Conservation (phyloP, 805 yeast species). For the Candida suzukii region DNA sequence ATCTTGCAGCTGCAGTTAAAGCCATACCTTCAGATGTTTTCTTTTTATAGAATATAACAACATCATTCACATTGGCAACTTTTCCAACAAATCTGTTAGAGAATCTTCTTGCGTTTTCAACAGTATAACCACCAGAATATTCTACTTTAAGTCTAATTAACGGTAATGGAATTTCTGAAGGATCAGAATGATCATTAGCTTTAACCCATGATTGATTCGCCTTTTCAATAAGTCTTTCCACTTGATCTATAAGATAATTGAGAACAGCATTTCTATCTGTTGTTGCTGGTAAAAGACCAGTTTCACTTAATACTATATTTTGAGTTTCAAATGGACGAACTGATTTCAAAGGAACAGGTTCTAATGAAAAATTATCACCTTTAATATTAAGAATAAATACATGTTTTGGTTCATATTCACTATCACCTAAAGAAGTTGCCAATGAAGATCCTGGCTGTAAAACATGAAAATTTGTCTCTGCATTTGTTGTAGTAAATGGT, state of each 20-base stretch:
- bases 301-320: conserved; percentile 48
- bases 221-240: conserved; percentile 56
- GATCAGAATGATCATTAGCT: conserved; percentile 15
- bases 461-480: conserved; percentile 61
- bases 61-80: conserved; percentile 88
- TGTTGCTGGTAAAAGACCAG: conserved; percentile 52
- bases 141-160: conserved; percentile 78
- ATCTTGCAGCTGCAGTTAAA: conserved; percentile 7
- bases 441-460: conserved; percentile 92
- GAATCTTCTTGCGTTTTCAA: conserved; percentile 84
- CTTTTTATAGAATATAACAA: conserved; percentile 61
- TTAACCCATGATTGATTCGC: conserved; percentile 47
- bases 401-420: conserved; percentile 70
- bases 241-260: conserved; percentile 51
- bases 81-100: conserved; percentile 85
- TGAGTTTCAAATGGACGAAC: conserved; percentile 80
- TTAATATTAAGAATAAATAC: conserved; percentile 65
- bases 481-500: conserved; percentile 56
- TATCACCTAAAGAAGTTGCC: conserved; percentile 83
- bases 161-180: conserved; percentile 55
- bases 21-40: conserved; percentile 21
- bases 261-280: conserved; percentile 56
- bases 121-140: conserved; percentile 84
- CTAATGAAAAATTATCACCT: conserved; percentile 48
- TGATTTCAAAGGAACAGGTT: conserved; percentile 57